Evolutionary conservation across 2,329 filamentous ascomycete species (phyloP).

Genomic region (Aspergillus transmontanensis): DNA sequence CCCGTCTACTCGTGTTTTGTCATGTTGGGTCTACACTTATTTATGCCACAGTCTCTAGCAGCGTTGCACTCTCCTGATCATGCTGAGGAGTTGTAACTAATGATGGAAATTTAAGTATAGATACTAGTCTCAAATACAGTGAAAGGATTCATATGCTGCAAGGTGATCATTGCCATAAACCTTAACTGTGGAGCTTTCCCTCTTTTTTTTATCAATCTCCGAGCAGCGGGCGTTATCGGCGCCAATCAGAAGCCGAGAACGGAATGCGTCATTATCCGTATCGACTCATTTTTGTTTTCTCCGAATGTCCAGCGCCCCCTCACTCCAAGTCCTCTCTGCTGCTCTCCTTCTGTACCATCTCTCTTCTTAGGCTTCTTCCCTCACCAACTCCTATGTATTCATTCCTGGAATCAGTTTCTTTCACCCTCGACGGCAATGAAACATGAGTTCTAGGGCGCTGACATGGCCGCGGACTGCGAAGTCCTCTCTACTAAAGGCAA

Average conservation of each 20-base stretch:
- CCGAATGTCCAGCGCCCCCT: slow-evolving; percentile 1
- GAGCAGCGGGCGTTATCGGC: slow-evolving; percentile 10
- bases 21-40: neutral
- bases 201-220: slow-evolving; percentile 3
- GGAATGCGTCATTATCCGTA: slow-evolving; percentile 24
- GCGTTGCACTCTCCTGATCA: neutral
- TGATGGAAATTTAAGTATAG: neutral
- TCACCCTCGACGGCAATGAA: slow-evolving; percentile 19
- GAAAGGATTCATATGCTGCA: neutral
- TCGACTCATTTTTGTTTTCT: slow-evolving; percentile 22
- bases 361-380: slow-evolving; percentile 1
- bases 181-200: neutral
- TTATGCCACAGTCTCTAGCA: neutral
- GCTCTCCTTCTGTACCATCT: slow-evolving; percentile 11
- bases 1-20: neutral
- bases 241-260: slow-evolving; percentile 9
- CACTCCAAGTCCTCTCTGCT: slow-evolving; percentile 4
- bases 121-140: neutral
- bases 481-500: slow-evolving; percentile 33
- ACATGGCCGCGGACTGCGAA: slow-evolving; percentile 34
- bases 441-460: slow-evolving; percentile 41
- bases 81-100: neutral
- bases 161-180: neutral
- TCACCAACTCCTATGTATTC: slow-evolving; percentile 17
- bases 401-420: slow-evolving; percentile 11